Evolutionary conservation across 495 filamentous ascomycete genomes (phyloP).

Genomic region (Penicillium samsonianum): DNA sequence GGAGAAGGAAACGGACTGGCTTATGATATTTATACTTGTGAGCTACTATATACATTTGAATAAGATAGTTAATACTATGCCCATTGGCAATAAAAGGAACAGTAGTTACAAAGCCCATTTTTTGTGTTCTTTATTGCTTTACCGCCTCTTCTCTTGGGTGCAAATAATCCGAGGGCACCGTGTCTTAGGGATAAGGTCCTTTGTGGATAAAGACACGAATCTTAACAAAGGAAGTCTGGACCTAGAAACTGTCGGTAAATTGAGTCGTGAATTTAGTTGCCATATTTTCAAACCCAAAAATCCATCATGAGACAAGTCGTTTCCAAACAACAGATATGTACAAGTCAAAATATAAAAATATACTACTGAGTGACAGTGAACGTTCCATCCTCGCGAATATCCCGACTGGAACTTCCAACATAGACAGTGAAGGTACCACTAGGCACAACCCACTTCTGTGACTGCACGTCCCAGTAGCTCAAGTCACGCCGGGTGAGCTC

Average conservation of each 20-base stretch:
- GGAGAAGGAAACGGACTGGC: neutral
- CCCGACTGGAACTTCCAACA: conserved; percentile 57
- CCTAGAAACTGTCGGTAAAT: neutral
- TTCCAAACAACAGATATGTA: neutral
- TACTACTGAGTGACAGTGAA: conserved; percentile 17
- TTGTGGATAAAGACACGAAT: neutral
- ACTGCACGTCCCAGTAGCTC: conserved; percentile 63
- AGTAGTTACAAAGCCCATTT: neutral
- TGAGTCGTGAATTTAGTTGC: neutral
- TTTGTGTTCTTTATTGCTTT: neutral
- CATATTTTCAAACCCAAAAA: neutral
- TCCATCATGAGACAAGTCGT: neutral
- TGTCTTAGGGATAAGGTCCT: neutral
- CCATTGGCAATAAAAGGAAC: neutral
- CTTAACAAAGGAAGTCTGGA: neutral
- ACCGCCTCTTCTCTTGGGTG: neutral
- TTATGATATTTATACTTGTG: neutral
- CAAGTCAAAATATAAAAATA: neutral
- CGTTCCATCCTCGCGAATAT: conserved; percentile 23
- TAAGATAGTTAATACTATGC: neutral
- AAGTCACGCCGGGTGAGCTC: conserved; percentile 62
- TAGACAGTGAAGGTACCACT: conserved; percentile 41
- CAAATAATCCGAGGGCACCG: neutral
- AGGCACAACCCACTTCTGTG: conserved; percentile 67
- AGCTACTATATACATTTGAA: neutral